A percentile compares a stretch with the other conserved stretches of the same genome.
Conservation (phyloP, 106 monocot species). For the Allium cepa region DNA sequence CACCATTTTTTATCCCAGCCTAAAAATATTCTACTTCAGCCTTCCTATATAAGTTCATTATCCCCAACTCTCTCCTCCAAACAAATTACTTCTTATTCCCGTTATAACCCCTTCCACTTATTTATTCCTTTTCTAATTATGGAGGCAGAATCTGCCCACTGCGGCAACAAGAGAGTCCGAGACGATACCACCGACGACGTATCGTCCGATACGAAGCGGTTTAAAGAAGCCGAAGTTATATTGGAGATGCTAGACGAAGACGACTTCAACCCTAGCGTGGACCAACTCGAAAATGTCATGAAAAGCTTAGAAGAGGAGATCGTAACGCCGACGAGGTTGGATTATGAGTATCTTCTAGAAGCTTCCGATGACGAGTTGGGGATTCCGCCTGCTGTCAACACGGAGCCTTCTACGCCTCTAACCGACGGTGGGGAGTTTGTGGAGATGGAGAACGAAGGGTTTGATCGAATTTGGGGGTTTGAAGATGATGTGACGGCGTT, state of each 20-base stretch:
- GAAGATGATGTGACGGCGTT: background rate
- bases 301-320: slow-evolving; percentile 44
- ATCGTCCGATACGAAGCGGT: slow-evolving; percentile 7
- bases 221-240: slow-evolving; percentile 1
- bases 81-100: background rate
- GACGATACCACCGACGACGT: background rate
- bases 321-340: slow-evolving; percentile 5
- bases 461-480: background rate
- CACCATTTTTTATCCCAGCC: no score
- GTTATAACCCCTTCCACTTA: background rate
- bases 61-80: no score
- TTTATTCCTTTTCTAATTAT: background rate
- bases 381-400: slow-evolving; percentile 42
- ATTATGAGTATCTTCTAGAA: slow-evolving; percentile 64
- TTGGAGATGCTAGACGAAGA: slow-evolving; percentile 20
- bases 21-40: no score
- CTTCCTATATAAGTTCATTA: no score
- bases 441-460: background rate
- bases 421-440: background rate
- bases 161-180: background rate
- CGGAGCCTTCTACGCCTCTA: background rate
- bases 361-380: slow-evolving; percentile 91
- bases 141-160: background rate
- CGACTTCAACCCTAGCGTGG: slow-evolving; percentile 7
- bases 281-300: slow-evolving; percentile 25